Evolutionary conservation across 2,329 filamentous ascomycete species (phyloP).

Genomic region (Epicoccum sorghinum): DNA sequence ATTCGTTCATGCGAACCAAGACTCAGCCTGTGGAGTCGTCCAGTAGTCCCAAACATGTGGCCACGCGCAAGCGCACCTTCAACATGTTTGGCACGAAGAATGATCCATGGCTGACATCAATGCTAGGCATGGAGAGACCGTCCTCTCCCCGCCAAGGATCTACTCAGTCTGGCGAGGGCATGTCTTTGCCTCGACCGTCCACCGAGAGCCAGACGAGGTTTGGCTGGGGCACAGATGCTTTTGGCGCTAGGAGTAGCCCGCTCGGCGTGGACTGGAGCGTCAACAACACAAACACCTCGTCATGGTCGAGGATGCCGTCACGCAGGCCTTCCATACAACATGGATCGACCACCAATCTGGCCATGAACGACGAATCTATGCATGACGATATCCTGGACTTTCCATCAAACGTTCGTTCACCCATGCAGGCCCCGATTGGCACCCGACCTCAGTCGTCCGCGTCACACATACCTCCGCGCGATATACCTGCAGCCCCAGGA

Average conservation of each 20-base stretch:
- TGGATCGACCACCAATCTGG: constrained; percentile 70
- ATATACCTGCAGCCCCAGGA: constrained; percentile 21
- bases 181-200: constrained; percentile 44
- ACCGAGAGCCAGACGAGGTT: constrained; percentile 48
- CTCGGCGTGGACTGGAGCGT: constrained; percentile 51
- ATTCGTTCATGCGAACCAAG: constrained; percentile 52
- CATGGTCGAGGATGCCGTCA: constrained; percentile 79
- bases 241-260: constrained; percentile 50
- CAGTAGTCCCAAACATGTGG: constrained; percentile 45
- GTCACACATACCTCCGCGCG: constrained; percentile 48
- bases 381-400: constrained; percentile 59
- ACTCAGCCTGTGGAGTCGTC: constrained; percentile 41
- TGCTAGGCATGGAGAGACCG: constrained; percentile 47
- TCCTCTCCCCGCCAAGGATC: constrained; percentile 68
- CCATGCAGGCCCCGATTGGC: constrained; percentile 73
- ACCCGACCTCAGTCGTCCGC: constrained; percentile 71
- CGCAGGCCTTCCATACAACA: constrained; percentile 80
- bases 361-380: constrained; percentile 56
- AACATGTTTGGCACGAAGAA: constrained; percentile 60
- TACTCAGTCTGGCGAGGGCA: constrained; percentile 61
- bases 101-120: constrained; percentile 56
- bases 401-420: constrained; percentile 56
- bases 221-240: constrained; percentile 46
- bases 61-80: constrained; percentile 55
- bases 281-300: constrained; percentile 43